Evolutionary conservation across 345 rosid genomes (phyloP).

Genomic region (Leavenworthia alabamica): DNA sequence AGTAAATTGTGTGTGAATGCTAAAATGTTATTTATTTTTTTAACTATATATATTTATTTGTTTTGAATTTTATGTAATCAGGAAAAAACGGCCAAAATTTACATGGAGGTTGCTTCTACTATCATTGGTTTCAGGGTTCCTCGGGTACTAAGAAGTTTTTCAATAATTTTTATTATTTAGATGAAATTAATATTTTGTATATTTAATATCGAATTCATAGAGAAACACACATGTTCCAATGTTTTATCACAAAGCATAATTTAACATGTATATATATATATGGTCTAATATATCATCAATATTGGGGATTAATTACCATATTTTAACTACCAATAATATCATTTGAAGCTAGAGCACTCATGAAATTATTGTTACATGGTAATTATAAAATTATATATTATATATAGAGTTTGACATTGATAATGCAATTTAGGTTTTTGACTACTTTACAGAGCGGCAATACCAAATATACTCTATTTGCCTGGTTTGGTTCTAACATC

Average conservation of each 20-base stretch:
- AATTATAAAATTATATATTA: not conserved
- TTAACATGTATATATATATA: no score
- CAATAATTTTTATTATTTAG: not conserved
- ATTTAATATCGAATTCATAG: not conserved
- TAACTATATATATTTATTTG: not conserved
- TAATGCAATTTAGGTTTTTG: not conserved
- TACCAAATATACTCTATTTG: conserved; percentile 31
- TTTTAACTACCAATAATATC: not conserved
- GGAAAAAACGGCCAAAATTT: conserved; percentile 40
- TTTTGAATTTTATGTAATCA: conserved; percentile 12
- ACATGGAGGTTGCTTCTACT: conserved; percentile 40
- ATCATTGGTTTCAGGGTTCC: conserved; percentile 41
- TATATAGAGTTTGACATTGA: not conserved
- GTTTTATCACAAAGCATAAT: no score
- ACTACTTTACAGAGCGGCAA: conserved; percentile 18
- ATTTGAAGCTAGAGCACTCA: not conserved
- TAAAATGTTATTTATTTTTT: not conserved
- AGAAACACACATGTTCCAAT: not conserved
- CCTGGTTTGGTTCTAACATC: conserved; percentile 46
- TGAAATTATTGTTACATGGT: not conserved
- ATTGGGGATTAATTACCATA: no score
- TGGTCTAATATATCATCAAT: no score
- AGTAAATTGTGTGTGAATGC: not conserved
- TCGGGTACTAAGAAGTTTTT: conserved; percentile 35
- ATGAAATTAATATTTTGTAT: not conserved